phyloP scores from a whole-genome alignment of 768 basidiomycete species.

The Rhodotorula sphaerocarpa region DNA sequence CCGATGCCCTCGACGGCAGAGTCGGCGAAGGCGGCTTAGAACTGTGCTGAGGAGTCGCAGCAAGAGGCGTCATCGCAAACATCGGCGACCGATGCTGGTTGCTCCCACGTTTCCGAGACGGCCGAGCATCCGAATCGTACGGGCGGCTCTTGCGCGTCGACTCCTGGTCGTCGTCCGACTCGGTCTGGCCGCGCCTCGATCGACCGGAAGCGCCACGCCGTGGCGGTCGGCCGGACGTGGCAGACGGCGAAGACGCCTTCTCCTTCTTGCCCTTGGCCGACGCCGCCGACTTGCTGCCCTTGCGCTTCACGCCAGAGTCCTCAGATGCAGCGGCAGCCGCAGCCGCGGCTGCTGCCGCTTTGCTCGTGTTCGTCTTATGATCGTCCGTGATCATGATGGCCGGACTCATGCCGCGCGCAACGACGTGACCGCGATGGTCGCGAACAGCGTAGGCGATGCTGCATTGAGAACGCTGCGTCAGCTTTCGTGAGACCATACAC shows the following conservation, averaged over 20 bases:
- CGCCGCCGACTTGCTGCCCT: conserved; percentile 45
- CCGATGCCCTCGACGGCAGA: too few species aligned
- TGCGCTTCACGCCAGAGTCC: not conserved
- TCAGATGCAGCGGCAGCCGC: not conserved
- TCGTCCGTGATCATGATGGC: conserved; percentile 99
- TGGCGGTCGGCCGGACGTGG: conserved; percentile 52
- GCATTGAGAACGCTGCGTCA: not conserved
- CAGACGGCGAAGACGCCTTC: conserved; percentile 44
- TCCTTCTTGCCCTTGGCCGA: conserved; percentile 47
- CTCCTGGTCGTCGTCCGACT: not conserved
- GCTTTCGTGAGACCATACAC: too few species aligned
- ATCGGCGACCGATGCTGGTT: conserved; percentile 32
- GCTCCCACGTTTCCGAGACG: conserved; percentile 19
- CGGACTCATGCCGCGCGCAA: conserved; percentile 71
- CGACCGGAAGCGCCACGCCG: not conserved
- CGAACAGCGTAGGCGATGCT: conserved; percentile 78
- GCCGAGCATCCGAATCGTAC: conserved; percentile 37
- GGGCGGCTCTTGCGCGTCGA: conserved; percentile 34
- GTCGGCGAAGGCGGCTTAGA: not conserved
- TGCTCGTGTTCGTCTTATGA: conserved; percentile 62
- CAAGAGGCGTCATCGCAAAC: conserved; percentile 36
- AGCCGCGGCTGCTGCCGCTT: not conserved
- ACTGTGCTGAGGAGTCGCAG: not conserved
- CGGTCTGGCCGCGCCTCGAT: conserved; percentile 1
- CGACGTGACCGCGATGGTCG: conserved; percentile 66